Conservation (phyloP, 2,329 filamentous ascomycete species). For the Amphichorda felina region DNA sequence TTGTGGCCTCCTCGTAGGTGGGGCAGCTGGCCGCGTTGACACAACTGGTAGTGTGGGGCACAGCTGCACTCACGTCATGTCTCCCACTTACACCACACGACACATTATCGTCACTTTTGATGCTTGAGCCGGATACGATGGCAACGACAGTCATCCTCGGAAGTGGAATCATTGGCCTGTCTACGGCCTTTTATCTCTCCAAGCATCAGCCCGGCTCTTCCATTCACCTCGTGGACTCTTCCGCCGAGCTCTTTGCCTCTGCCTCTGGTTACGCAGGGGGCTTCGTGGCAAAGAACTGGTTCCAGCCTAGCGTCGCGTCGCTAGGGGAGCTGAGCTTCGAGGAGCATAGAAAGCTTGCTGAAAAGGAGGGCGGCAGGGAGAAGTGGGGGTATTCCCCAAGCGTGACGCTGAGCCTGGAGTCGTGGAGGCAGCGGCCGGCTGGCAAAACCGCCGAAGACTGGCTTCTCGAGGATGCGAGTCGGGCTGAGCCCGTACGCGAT, state of each 20-base stretch:
- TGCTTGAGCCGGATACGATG: no score
- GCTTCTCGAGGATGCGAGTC: slow-evolving; percentile 29
- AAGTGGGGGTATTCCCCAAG: slow-evolving; percentile 41
- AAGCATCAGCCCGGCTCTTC: slow-evolving; percentile 25
- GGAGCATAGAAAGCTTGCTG: slow-evolving; percentile 54
- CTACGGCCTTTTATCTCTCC: slow-evolving; percentile 63
- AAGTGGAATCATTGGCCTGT: slow-evolving; percentile 57
- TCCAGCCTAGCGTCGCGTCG: slow-evolving; percentile 39
- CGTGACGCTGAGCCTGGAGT: slow-evolving; percentile 41
- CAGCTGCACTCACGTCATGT: background rate
- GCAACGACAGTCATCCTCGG: slow-evolving; percentile 62
- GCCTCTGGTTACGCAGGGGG: slow-evolving; percentile 66
- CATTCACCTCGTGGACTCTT: slow-evolving; percentile 35
- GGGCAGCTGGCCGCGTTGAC: no score
- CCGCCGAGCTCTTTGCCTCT: slow-evolving; percentile 51
- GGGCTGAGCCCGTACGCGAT: slow-evolving; percentile 43
- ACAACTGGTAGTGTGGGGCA: no score
- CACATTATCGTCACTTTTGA: no score
- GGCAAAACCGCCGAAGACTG: no score
- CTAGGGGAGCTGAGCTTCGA: slow-evolving; percentile 58
- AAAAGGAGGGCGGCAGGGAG: slow-evolving; percentile 40
- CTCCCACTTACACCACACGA: background rate
- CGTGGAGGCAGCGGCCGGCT: slow-evolving; percentile 21
- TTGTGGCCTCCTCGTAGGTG: no score
- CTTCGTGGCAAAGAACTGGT: slow-evolving; percentile 67